These are phyloP conservation scores for Xylaria palmicola DNA, from an alignment of 495 filamentous ascomycete species.

Conservation along the genomic window DNA sequence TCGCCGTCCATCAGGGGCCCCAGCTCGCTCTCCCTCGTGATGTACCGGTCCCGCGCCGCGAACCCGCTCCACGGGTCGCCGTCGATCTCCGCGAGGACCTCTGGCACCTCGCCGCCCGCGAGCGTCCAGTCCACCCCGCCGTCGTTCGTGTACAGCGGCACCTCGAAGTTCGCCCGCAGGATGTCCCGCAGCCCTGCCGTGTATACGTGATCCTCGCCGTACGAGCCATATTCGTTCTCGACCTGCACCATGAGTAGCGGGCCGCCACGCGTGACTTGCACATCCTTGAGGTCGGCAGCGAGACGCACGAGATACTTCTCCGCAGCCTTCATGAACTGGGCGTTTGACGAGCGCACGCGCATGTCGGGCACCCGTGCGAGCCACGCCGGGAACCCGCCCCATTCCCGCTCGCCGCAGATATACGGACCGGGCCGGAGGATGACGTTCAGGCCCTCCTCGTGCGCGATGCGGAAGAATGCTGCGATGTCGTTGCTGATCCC, in stretches of 20 bases:
- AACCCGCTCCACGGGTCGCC: slow-evolving; percentile 45
- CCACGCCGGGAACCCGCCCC: slow-evolving; percentile 51
- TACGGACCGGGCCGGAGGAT: slow-evolving; percentile 48
- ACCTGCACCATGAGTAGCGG: slow-evolving; percentile 50
- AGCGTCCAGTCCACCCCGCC: slow-evolving; percentile 42
- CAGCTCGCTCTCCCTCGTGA: slow-evolving; percentile 38
- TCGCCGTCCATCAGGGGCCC: slow-evolving; percentile 44
- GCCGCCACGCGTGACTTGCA: slow-evolving; percentile 41
- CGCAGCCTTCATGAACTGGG: slow-evolving; percentile 36
- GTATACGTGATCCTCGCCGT: slow-evolving; percentile 42
- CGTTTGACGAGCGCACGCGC: slow-evolving; percentile 39
- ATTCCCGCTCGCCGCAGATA: slow-evolving; percentile 50
- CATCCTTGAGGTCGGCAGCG: slow-evolving; percentile 31
- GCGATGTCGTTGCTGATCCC: slow-evolving; percentile 40
- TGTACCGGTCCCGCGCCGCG: slow-evolving; percentile 37
- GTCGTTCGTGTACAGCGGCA: slow-evolving; percentile 49
- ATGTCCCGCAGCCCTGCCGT: slow-evolving; percentile 38
- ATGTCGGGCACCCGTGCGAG: slow-evolving; percentile 38
- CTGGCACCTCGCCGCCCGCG: slow-evolving; percentile 39
- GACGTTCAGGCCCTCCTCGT: slow-evolving; percentile 42
- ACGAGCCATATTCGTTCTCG: slow-evolving; percentile 53
- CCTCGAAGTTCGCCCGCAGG: slow-evolving; percentile 35
- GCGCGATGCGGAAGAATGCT: slow-evolving; percentile 40
- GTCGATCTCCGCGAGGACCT: slow-evolving; percentile 44
- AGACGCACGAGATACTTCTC: slow-evolving; percentile 37